These are phyloP conservation scores for Penicillium sp. DNA, from an alignment of 2,329 filamentous ascomycete genomes.

Conservation along the genomic window DNA sequence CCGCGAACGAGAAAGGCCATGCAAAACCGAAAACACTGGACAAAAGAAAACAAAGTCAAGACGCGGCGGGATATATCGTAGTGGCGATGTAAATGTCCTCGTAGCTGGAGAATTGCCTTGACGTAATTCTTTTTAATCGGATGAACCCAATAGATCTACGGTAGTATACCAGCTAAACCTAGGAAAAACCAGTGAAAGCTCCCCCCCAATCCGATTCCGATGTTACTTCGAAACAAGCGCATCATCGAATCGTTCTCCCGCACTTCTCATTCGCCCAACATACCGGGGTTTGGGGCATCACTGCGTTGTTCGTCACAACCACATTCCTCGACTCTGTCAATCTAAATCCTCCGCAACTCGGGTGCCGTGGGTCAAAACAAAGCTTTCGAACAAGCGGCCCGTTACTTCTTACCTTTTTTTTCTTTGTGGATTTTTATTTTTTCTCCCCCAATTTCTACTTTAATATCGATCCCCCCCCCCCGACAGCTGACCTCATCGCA, in stretches of 20 bases:
- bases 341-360: conserved; percentile 1
- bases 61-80: background rate
- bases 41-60: conserved; percentile 2
- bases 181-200: background rate
- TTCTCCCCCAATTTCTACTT: conserved; percentile 5
- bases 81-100: background rate
- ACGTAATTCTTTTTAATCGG: background rate
- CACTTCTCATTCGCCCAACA: conserved; percentile 9
- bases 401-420: conserved; percentile 6
- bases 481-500: conserved; percentile 24
- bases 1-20: background rate
- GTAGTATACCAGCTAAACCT: background rate
- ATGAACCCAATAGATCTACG: background rate
- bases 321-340: conserved; percentile 20
- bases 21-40: conserved; percentile 6
- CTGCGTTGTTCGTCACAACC: conserved; percentile 13
- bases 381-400: conserved; percentile 13
- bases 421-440: background rate
- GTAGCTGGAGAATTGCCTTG: background rate
- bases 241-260: conserved; percentile 17
- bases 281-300: conserved; percentile 1
- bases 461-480: conserved; percentile 5
- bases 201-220: background rate
- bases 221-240: conserved; percentile 18
- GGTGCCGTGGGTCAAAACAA: conserved; percentile 32